phyloP scores from a whole-genome alignment of 2,329 filamentous ascomycete species.

The Neofusicoccum kwambonambiense region DNA sequence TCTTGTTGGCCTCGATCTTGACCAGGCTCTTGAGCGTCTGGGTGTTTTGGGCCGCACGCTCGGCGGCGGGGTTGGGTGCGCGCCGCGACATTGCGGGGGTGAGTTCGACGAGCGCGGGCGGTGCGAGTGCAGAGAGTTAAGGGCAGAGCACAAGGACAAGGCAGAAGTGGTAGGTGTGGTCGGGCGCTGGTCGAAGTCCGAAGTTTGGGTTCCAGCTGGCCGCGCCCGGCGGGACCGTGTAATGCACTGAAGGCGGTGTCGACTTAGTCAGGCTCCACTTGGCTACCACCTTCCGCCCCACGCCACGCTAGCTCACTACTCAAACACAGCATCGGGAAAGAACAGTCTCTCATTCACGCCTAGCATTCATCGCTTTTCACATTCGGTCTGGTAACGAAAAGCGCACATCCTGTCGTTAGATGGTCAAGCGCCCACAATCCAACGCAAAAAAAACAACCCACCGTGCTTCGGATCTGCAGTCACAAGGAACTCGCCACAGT shows the following conservation, averaged over 20 bases:
- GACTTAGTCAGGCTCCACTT: neutral
- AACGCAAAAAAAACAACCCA: neutral
- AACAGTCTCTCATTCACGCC: neutral
- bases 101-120: neutral
- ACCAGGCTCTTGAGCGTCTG: slow-evolving; percentile 90
- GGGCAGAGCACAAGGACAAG: neutral
- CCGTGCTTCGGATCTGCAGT: neutral
- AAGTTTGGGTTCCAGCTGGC: slow-evolving; percentile 14
- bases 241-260: neutral
- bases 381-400: neutral
- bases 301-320: neutral
- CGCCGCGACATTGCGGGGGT: slow-evolving; percentile 68
- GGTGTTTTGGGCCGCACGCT: slow-evolving; percentile 89
- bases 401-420: neutral
- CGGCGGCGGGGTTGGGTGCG: slow-evolving; percentile 69
- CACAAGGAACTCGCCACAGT: neutral
- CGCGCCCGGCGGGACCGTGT: slow-evolving; percentile 13
- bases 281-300: neutral
- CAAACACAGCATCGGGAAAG: neutral
- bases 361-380: neutral
- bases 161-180: neutral
- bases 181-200: neutral
- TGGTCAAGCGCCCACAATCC: neutral
- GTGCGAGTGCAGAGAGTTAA: neutral
- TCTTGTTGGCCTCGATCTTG: slow-evolving; percentile 93